Conservation (phyloP, 129 eudicot species). For the Helichrysum umbraculigerum region DNA sequence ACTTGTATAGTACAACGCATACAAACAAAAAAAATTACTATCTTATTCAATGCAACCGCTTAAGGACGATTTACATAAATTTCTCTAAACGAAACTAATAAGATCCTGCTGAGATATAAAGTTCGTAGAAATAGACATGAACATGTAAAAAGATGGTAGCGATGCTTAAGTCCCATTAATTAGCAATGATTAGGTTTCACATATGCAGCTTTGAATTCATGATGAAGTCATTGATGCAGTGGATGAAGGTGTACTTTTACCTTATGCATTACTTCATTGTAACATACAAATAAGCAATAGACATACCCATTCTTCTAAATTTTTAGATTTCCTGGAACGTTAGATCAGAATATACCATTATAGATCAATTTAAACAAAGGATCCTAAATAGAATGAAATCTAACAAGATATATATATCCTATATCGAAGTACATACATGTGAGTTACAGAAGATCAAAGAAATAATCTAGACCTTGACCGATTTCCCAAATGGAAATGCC, state of each 20-base stretch:
- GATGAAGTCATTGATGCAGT: not conserved
- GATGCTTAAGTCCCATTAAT: not conserved
- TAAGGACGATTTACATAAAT: no score
- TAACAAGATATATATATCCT: conserved; percentile 12
- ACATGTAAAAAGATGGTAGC: not conserved
- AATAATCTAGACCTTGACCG: conserved; percentile 94
- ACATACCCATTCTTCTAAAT: not conserved
- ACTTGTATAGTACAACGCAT: not conserved
- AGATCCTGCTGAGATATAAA: no score
- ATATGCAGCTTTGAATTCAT: no score
- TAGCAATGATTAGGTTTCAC: no score
- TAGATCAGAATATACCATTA: not conserved
- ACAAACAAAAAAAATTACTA: no score
- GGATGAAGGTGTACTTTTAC: not conserved
- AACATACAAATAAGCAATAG: not conserved
- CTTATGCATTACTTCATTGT: not conserved
- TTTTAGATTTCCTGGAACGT: not conserved
- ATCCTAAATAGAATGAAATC: not conserved
- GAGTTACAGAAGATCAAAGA: conserved; percentile 59
- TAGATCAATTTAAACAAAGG: not conserved
- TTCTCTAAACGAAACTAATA: no score
- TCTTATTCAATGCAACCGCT: no score
- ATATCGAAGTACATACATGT: not conserved
- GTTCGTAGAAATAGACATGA: no score
- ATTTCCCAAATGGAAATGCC: conserved; percentile 96